Evolutionary conservation across 768 basidiomycete genomes (phyloP).

Genomic region (Astraeus odoratus): DNA sequence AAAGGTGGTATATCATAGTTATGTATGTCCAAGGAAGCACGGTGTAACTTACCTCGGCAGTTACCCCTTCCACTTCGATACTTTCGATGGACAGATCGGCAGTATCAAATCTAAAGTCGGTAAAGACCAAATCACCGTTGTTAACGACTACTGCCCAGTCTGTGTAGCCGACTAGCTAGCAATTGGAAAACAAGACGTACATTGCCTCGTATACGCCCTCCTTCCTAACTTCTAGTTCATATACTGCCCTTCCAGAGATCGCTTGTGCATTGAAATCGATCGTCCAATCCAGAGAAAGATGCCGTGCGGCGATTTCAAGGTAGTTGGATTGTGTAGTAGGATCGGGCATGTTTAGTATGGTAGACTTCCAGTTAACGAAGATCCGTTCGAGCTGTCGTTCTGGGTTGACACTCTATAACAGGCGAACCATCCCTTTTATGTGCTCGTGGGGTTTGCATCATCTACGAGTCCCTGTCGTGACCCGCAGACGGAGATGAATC

Average conservation of each 20-base stretch:
- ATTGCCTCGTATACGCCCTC: conserved; percentile 51
- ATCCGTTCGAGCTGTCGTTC: too few relatives aligned
- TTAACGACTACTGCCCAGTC: background rate
- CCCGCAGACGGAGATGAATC: too few relatives aligned
- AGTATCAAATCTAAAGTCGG: conserved; percentile 61
- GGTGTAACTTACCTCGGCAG: conserved; percentile 36
- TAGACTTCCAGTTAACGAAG: too few relatives aligned
- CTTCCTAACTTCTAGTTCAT: conserved; percentile 50
- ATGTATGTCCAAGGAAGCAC: background rate
- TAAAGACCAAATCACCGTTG: too few relatives aligned
- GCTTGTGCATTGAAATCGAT: conserved; percentile 62
- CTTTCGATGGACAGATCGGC: conserved; percentile 53
- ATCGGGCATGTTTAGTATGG: conserved; percentile 36
- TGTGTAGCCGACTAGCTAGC: background rate
- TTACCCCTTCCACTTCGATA: conserved; percentile 42
- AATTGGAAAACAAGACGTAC: conserved; percentile 32
- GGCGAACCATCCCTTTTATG: too few relatives aligned
- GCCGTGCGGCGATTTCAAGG: conserved; percentile 52
- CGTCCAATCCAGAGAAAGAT: conserved; percentile 70
- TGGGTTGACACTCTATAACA: too few relatives aligned
- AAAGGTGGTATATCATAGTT: background rate
- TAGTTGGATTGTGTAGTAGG: conserved; percentile 86
- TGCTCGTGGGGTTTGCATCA: too few relatives aligned
- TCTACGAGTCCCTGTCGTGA: too few relatives aligned
- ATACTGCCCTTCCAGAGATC: conserved; percentile 59